Base-by-base conservation (phyloP, 1,284 basidiomycete genomes). In the Ustilago shanxiensis region DNA sequence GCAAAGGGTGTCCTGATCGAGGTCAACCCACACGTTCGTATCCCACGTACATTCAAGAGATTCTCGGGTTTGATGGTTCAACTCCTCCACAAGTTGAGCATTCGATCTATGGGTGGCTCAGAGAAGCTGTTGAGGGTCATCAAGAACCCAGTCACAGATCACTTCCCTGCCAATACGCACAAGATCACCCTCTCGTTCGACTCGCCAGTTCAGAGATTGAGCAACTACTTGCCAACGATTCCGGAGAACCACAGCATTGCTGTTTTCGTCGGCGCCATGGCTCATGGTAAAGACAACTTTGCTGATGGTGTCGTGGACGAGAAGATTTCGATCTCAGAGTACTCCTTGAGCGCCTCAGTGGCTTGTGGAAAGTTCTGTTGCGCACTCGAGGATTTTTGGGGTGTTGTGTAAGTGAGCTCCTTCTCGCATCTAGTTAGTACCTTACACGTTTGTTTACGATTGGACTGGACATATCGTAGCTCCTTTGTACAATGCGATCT, bases 51-150 rank as follows among this genome's bases (percentile, higher is more conserved):
- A 8, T 99, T 99, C 88, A 99, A 99, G 88, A 91, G 96, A 8
- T 99, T 99, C 88, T 95, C 93, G 67, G 96, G 96, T 41, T 88
- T 99, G 69, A 99, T 99, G 97, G 96, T 99, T 2, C 96, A 99
- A 91, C 90, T 99, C 2, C 89, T 99, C 11, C 97, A 99, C 88
- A 95, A 95, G 83, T 90, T 99, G 29, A 94, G 92, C 62, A 99
- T 99, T 80, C 90, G 96, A 58, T 94, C 94, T 49, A 95, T 97
- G 52, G 96, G 97, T 83, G 96, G 96, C 0, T 93, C 94, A 3
- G 96, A 99, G 87, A 98, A 98, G 87, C 88, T 99, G 16, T 90
- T 99, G 65, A 95, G 96, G 86, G 95, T 99, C 51, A 94, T 99
- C 90, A 96, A 95, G 92, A 99, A 99, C 87, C 97, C 97, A 7